Conservation (phyloP, 768 basidiomycete species). For the Rhodocollybia butyracea region DNA sequence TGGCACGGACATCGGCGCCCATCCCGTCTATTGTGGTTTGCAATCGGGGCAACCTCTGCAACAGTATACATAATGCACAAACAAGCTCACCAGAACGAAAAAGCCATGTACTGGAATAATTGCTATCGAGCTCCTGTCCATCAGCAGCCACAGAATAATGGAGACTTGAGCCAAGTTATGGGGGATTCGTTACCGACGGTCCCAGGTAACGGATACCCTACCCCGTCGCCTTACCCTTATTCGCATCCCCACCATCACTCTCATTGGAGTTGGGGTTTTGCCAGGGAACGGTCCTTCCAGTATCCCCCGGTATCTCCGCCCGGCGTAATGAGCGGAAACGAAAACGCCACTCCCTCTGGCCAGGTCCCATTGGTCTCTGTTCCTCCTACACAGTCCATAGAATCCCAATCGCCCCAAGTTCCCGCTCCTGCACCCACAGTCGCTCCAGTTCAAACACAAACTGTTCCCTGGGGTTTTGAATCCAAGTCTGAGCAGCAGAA, state of each 20-base stretch:
- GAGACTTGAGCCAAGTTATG: background rate
- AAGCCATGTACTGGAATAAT: constrained; percentile 14
- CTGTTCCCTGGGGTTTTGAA: constrained; percentile 7
- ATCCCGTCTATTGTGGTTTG: constrained; percentile 69
- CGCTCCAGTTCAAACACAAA: background rate
- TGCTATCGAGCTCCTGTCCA: constrained; percentile 11
- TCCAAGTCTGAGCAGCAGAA: constrained; percentile 7
- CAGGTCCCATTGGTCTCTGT: constrained; percentile 2
- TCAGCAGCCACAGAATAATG: constrained; percentile 9
- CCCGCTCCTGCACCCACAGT: background rate
- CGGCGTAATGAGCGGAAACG: background rate
- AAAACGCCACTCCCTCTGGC: background rate
- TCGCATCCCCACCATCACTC: constrained; percentile 8
- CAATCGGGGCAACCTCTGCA: constrained; percentile 51
- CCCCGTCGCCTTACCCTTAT: constrained; percentile 5
- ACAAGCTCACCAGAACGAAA: constrained; percentile 26
- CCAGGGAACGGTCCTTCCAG: constrained; percentile 2
- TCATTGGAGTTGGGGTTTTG: constrained; percentile 9
- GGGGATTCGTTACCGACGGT: constrained; percentile 1
- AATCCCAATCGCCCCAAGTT: background rate
- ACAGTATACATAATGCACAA: constrained; percentile 41
- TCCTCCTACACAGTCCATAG: constrained; percentile 5
- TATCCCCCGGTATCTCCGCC: background rate
- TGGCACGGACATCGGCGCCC: constrained; percentile 24
- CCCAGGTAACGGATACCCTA: background rate